A percentile compares a stretch with the other conserved stretches of the same genome.
Evolutionary conservation across 345 rosid genomes (phyloP).

Genomic region (Euphorbia tirucalli): DNA sequence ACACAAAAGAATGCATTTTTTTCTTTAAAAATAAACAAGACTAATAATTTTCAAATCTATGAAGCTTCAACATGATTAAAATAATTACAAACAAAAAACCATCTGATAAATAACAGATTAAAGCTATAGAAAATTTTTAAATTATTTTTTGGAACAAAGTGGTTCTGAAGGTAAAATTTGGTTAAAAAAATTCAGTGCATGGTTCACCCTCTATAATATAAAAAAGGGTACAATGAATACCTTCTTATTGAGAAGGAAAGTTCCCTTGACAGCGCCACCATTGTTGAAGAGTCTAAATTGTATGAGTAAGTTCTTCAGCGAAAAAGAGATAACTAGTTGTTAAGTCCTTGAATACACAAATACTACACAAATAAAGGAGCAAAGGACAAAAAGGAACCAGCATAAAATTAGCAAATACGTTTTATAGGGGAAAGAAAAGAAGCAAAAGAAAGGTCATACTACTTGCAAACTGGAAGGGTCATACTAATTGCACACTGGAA

Average conservation of each 20-base stretch:
- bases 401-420: not conserved
- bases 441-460: not conserved
- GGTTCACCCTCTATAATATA: not conserved
- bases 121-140: not conserved
- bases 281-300: constrained; percentile 69
- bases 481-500: no score
- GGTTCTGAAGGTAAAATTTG: not conserved
- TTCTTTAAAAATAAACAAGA: not conserved
- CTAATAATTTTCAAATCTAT: not conserved
- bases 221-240: constrained; percentile 32
- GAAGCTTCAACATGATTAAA: not conserved
- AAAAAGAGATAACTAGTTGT: constrained; percentile 10
- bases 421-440: not conserved
- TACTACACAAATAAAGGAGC: not conserved
- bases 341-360: not conserved
- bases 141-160: not conserved
- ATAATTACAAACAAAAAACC: not conserved
- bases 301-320: constrained; percentile 68
- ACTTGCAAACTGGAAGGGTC: no score
- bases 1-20: no score
- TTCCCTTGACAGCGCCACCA: constrained; percentile 78
- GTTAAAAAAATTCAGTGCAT: not conserved
- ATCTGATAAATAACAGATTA: not conserved
- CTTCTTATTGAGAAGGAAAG: constrained; percentile 64
- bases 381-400: not conserved